Base-by-base conservation (phyloP, 2,329 filamentous ascomycete species). In the Fusarium sp. region DNA sequence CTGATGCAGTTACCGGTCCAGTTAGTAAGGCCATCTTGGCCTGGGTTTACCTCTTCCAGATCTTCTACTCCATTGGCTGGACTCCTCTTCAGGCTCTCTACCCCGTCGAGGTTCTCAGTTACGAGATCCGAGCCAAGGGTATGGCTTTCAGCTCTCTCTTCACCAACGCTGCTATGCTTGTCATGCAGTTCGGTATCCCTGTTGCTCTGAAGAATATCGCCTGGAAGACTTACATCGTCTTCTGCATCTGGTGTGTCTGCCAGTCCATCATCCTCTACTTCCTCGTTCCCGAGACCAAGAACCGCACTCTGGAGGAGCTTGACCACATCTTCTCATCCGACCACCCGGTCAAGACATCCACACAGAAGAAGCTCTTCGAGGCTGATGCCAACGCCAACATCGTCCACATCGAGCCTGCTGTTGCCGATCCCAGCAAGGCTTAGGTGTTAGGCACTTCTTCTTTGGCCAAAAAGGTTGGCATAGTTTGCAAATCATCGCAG, bases 151-250 rank as follows among this genome's bases (percentile, higher is more conserved):
- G 76, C 75, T 83, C 78, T 55, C 78, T 81, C 65, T 82, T 79
- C 73, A 83, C 81, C 87, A 42, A 83, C 63, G 80, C 81, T 57
- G 62, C 75, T 5, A 69, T 73, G 60, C 73, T 77, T 56, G 63
- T 71, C 57, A 85, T 83, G 69, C 82, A 85, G 75, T 84, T 83
- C 60, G 83, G 79, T 55, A 83, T 82, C 44, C 84, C 84, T 0
- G 83, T 87, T 3, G 81, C 84, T 5, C 79, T 88, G 41, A 79
- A 83, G 30, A 81, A 83, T 53, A 88, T 89, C 50, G 82, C 80
- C 1, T 89, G 85, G 86, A 83, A 83, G 67, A 86, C 85, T 0
- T 88, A 88, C 72, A 87, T 89, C 57, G 78, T 86, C 33, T 87
- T 88, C 71, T 83, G 80, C 17, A 55, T 81, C 42, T 85, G 83